Evolutionary conservation across 148 eudicot genomes (phyloP).

Genomic region (Vaccinium vitisidaea): DNA sequence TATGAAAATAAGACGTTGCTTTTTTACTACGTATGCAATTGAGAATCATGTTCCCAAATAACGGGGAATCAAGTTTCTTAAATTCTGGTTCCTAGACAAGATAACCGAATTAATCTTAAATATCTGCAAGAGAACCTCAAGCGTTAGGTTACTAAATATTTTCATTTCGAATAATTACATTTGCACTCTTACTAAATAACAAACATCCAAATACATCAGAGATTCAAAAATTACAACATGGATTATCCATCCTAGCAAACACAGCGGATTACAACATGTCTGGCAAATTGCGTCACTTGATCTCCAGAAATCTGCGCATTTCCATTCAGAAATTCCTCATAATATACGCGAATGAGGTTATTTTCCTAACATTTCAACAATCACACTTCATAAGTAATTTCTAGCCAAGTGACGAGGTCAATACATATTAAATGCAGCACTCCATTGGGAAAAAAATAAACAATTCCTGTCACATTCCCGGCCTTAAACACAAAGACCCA

Average conservation of each 20-base stretch:
- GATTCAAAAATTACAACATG: not conserved
- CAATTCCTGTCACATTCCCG: not conserved
- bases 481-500: not conserved
- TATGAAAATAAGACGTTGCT: not conserved
- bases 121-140: not conserved
- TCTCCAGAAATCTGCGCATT: not conserved
- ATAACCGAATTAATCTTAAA: not conserved
- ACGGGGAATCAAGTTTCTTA: too few relatives aligned
- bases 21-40: not conserved
- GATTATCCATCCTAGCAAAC: not conserved
- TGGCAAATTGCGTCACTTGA: not conserved
- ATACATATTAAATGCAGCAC: not conserved
- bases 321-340: not conserved
- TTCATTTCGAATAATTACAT: not conserved
- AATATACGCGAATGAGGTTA: slow-evolving; percentile 6
- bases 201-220: not conserved
- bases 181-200: not conserved
- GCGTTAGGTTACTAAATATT: not conserved
- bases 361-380: slow-evolving; percentile 6
- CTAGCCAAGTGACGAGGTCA: not conserved
- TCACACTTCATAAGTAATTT: not conserved
- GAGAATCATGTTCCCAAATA: not conserved
- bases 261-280: not conserved
- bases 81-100: not conserved
- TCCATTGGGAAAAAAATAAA: not conserved